A percentile compares a stretch with the other conserved stretches of the same genome.
Evolutionary conservation across 192 early-diverging fungal species (phyloP).

Genomic region (Radiomyces spectabilis): DNA sequence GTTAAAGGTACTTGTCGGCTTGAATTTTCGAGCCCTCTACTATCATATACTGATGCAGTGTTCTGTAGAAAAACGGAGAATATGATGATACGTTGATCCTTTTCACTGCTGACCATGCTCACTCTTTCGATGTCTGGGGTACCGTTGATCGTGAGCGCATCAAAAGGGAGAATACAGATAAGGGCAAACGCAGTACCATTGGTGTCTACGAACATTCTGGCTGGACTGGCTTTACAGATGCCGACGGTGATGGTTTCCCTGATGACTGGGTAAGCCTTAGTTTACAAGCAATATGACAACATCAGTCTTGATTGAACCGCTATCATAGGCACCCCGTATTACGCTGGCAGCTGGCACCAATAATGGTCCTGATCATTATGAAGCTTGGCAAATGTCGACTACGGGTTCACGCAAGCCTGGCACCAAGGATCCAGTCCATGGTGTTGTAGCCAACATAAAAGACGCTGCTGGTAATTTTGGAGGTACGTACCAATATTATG

Average conservation of each 20-base stretch:
- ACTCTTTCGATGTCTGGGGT: constrained; percentile 58
- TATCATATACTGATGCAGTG: no score
- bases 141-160: constrained; percentile 53
- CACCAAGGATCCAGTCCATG: constrained; percentile 21
- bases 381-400: constrained; percentile 36
- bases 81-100: constrained; percentile 53
- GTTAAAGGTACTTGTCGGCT: no score
- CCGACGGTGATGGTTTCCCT: constrained; percentile 42
- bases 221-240: constrained; percentile 36
- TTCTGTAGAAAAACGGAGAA: constrained; percentile 33
- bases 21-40: no score
- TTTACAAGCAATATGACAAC: no score
- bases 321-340: no score
- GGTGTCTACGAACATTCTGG: constrained; percentile 43
- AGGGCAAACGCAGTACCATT: constrained; percentile 34
- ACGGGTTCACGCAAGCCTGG: constrained; percentile 31
- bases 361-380: constrained; percentile 33
- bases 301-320: no score
- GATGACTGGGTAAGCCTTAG: no score
- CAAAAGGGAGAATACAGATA: constrained; percentile 26
- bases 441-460: constrained; percentile 15
- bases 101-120: constrained; percentile 58
- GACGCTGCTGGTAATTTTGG: constrained; percentile 16
- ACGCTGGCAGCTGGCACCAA: constrained; percentile 37
- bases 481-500: no score